phyloP scores from a whole-genome alignment of 1,139 yeast species.

The Zhuliangozyma blackwelliae region DNA sequence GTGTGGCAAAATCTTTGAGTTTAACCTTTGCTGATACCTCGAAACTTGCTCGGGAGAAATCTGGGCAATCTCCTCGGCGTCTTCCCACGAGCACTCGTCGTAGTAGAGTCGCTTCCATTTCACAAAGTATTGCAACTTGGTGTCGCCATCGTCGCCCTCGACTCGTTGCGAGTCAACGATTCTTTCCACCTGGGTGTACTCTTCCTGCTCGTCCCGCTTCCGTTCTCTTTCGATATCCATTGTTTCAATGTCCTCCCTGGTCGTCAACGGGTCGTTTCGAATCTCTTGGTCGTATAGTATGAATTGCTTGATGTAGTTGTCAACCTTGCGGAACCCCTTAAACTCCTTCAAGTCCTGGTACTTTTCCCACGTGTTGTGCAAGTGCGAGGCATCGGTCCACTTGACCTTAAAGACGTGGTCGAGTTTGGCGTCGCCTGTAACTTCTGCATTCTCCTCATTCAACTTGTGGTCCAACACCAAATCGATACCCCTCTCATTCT shows the following conservation, averaged over 20 bases:
- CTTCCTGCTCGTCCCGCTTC: conserved; percentile 75
- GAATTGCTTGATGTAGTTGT: conserved; percentile 80
- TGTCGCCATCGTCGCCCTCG: conserved; percentile 48
- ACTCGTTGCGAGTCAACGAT: conserved; percentile 84
- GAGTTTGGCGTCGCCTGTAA: conserved; percentile 51
- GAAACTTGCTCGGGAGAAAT: conserved; percentile 83
- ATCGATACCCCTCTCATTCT: conserved; percentile 46
- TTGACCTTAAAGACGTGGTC: conserved; percentile 68
- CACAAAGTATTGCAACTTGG: conserved; percentile 73
- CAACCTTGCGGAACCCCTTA: conserved; percentile 82
- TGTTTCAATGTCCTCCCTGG: conserved; percentile 86
- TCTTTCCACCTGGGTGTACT: conserved; percentile 83
- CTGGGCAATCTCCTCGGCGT: conserved; percentile 80
- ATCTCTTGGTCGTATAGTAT: conserved; percentile 71
- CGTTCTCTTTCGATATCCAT: conserved; percentile 90
- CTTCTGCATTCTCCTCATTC: conserved; percentile 31
- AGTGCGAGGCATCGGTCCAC: conserved; percentile 85
- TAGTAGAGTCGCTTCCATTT: conserved; percentile 94
- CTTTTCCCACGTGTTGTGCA: conserved; percentile 93
- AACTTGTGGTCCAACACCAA: conserved; percentile 51
- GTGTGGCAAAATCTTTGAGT: conserved; percentile 81
- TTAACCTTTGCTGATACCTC: conserved; percentile 74
- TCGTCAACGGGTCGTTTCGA: conserved; percentile 72
- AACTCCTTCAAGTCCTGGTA: conserved; percentile 52
- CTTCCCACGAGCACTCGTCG: conserved; percentile 97